Evolutionary conservation across 768 basidiomycete genomes (phyloP).

Genomic region (Rhodotorula babjevae): DNA sequence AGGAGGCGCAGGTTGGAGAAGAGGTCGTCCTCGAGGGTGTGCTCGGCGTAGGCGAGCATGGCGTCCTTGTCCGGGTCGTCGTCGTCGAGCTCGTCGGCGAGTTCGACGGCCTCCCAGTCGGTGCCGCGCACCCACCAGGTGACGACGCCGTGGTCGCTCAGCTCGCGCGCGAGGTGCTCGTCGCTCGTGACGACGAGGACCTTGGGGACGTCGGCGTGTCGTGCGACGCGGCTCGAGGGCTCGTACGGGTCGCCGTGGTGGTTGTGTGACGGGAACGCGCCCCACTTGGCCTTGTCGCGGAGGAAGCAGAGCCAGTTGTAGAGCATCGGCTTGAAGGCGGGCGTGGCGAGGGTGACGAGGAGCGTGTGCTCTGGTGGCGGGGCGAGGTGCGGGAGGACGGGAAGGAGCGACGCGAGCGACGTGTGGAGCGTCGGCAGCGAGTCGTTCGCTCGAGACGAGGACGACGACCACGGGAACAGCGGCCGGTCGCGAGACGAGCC

Average conservation of each 20-base stretch:
- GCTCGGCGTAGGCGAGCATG: background rate
- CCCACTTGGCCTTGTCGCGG: conserved; percentile 29
- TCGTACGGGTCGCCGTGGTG: conserved; percentile 10
- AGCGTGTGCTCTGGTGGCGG: conserved; percentile 33
- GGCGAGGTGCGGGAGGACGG: conserved; percentile 26
- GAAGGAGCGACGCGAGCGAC: conserved; percentile 33
- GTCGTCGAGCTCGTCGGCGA: conserved; percentile 4
- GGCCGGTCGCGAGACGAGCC: conserved; percentile 7
- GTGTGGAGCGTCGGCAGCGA: conserved; percentile 30
- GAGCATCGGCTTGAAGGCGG: conserved; percentile 39
- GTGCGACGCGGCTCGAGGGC: background rate
- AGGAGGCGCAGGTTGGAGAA: conserved; percentile 36
- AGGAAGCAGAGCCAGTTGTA: conserved; percentile 42
- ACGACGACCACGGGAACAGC: conserved; percentile 18
- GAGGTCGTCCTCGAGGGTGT: conserved; percentile 20
- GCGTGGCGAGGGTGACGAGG: conserved; percentile 36
- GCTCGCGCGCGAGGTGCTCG: conserved; percentile 28
- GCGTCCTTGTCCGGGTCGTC: conserved; percentile 7
- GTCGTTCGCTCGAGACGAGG: background rate
- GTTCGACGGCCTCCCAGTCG: conserved; percentile 28
- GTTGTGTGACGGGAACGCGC: conserved; percentile 6
- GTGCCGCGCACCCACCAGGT: conserved; percentile 14
- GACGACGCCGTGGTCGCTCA: conserved; percentile 32
- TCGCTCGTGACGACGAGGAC: conserved; percentile 37
- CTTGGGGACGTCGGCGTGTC: conserved; percentile 9